Percentiles rank a stretch among this genome's conserved stretches.
phyloP scores from a whole-genome alignment of 352 stramenopile genomes.

The Phytophthora pinifolia region DNA sequence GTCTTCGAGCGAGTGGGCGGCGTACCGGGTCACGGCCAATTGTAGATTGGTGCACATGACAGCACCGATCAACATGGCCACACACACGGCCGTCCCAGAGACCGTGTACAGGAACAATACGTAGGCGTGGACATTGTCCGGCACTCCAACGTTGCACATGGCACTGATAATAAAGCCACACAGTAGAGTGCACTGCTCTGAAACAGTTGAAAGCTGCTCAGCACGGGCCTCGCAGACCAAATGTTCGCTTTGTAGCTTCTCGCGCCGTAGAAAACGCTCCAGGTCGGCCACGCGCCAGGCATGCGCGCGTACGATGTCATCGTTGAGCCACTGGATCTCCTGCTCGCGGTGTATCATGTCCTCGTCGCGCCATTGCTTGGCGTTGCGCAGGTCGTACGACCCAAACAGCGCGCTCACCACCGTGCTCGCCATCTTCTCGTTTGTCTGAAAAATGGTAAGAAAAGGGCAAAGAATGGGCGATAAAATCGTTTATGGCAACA shows the following conservation, averaged over 20 bases:
- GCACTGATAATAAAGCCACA: slow-evolving; percentile 69
- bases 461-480: too few relatives aligned
- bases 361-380: slow-evolving; percentile 78
- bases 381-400: slow-evolving; percentile 75
- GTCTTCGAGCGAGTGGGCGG: slow-evolving; percentile 49
- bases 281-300: slow-evolving; percentile 70
- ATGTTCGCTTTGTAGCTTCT: slow-evolving; percentile 71
- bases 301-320: slow-evolving; percentile 70
- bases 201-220: slow-evolving; percentile 71
- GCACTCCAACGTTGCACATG: slow-evolving; percentile 64
- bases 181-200: slow-evolving; percentile 66
- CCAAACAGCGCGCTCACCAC: slow-evolving; percentile 75
- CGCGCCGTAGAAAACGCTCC: slow-evolving; percentile 57
- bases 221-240: slow-evolving; percentile 59
- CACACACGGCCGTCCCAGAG: slow-evolving; percentile 49
- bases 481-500: too few relatives aligned
- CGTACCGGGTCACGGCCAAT: slow-evolving; percentile 70
- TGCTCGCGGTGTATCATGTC: slow-evolving; percentile 67
- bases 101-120: slow-evolving; percentile 54
- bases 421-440: slow-evolving; percentile 35
- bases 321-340: slow-evolving; percentile 77
- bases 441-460: neutral
- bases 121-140: slow-evolving; percentile 21
- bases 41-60: slow-evolving; percentile 72
- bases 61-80: slow-evolving; percentile 56